Evolutionary conservation across 106 monocot species (phyloP), one percentile per base, ranked within the genome.

Genomic region (Alisma plantagoaquatica): DNA sequence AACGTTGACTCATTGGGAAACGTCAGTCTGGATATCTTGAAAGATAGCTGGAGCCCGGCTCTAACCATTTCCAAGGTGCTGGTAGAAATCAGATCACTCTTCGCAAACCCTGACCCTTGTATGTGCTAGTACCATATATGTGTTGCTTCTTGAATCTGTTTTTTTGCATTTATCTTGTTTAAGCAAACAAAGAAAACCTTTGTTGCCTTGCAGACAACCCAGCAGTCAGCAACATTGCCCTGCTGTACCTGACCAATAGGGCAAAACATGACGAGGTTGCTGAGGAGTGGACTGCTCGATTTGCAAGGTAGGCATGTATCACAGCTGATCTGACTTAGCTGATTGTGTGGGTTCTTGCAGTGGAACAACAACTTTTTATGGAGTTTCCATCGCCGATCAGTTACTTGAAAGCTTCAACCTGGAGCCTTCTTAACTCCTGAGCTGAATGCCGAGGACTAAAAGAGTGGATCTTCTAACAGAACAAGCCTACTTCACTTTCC

Each of bases 21-120:
- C 31, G 45, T 88, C 19, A 84, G 60, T 49, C 51, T 96, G 35
- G 75, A 70, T 10, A 96, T 96, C 41, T 51, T 96, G 56, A 81
- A 73, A 33, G 84, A 73, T 21, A 65, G 75, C 0, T 96, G 94
- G 94, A 96, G 94, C 43, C 94, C 94, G n/a, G 84, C 88, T 29
- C 49, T 71, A 12, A 96, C 94, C 53, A 88, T 96, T 60, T 81
- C 88, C 31, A 88, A 96, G 54, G 74, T 96, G 43, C 50, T 96
- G 16, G 30, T 88, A 1, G 84, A 77, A 8, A 72, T 88, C 53
- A 88, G 67, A 81, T 62, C 74, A 29, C 71, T 88, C 29, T 71
- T 96, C 64, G 76, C 54, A 31, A 81, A 78, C 25, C 94, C 94
- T 23, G 84, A 84, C 57, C 74, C 94, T 26, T 84, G 88, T 96